Percentiles rank a stretch among this genome's conserved stretches.
These are phyloP conservation scores for Forsythia viridissima DNA, from an alignment of 257 asterid species.

Conservation along the genomic window DNA sequence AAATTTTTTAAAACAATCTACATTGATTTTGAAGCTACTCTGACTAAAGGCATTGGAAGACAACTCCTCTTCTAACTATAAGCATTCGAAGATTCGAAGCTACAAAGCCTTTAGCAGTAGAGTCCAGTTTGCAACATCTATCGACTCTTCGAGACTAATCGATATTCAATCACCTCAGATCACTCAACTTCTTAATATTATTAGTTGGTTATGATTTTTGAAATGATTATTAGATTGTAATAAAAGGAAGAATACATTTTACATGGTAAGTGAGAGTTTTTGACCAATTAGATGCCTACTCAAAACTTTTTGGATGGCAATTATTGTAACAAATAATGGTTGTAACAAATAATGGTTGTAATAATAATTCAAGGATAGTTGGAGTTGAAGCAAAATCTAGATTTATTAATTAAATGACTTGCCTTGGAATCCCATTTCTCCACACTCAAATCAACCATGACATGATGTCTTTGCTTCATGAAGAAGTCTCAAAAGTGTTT, in stretches of 20 bases:
- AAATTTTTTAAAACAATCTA: too few species aligned
- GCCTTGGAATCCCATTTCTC: background rate
- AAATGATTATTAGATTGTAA: background rate
- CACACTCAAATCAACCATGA: background rate
- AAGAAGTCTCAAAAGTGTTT: background rate
- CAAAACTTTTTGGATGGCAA: background rate
- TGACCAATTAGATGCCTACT: background rate
- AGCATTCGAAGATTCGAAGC: background rate
- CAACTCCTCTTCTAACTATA: too few species aligned
- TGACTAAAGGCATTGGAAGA: background rate
- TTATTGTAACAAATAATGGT: background rate
- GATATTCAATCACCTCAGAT: background rate
- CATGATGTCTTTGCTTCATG: background rate
- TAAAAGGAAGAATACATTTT: background rate
- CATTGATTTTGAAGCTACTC: too few species aligned
- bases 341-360: background rate
- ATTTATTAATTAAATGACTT: background rate
- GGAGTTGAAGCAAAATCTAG: background rate
- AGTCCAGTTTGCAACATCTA: too few species aligned
- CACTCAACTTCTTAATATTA: background rate
- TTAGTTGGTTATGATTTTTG: background rate
- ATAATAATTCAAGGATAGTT: background rate
- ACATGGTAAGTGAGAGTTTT: background rate
- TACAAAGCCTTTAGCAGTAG: background rate
- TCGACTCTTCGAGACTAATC: too few species aligned